Conservation (phyloP, 768 basidiomycete genomes). For the Psilocybe cyanescens region DNA sequence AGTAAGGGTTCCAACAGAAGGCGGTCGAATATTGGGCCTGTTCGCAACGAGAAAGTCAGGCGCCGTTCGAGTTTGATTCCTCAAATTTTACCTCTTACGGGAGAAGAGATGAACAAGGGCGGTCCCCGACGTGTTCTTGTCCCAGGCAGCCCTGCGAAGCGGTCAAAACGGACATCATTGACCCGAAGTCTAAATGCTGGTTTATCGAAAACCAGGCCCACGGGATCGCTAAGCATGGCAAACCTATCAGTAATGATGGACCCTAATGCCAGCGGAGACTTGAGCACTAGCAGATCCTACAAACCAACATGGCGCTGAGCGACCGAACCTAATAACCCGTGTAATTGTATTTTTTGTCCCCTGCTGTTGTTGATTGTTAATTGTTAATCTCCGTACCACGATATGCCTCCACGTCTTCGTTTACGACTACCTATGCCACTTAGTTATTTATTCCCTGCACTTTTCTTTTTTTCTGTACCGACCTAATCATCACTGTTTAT, state of each 20-base stretch:
- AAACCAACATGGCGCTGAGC: slow-evolving; percentile 30
- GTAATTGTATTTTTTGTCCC: slow-evolving; percentile 14
- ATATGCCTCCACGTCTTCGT: slow-evolving; percentile 9
- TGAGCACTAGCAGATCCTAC: slow-evolving; percentile 22
- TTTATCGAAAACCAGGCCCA: slow-evolving; percentile 20
- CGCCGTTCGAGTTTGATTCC: slow-evolving; percentile 84
- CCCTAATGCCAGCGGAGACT: slow-evolving; percentile 26
- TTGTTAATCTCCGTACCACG: neutral
- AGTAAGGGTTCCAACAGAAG: slow-evolving; percentile 29
- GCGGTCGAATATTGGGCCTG: slow-evolving; percentile 79
- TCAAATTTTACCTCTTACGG: slow-evolving; percentile 54
- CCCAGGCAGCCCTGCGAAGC: slow-evolving; percentile 27
- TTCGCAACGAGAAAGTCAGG: slow-evolving; percentile 72
- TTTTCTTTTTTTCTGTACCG: neutral
- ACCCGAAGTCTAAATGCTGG: slow-evolving; percentile 18
- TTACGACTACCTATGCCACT: slow-evolving; percentile 21
- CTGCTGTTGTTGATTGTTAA: slow-evolving; percentile 12
- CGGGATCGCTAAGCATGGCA: slow-evolving; percentile 15
- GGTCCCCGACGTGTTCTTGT: slow-evolving; percentile 28
- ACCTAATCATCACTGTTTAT: neutral
- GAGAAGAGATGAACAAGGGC: slow-evolving; percentile 35
- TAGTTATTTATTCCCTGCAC: slow-evolving; percentile 1
- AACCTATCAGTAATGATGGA: slow-evolving; percentile 33
- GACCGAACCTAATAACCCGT: slow-evolving; percentile 7
- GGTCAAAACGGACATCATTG: slow-evolving; percentile 28